Evolutionary conservation across 805 yeast species (phyloP).

Genomic region (Priceomyces castillae): DNA sequence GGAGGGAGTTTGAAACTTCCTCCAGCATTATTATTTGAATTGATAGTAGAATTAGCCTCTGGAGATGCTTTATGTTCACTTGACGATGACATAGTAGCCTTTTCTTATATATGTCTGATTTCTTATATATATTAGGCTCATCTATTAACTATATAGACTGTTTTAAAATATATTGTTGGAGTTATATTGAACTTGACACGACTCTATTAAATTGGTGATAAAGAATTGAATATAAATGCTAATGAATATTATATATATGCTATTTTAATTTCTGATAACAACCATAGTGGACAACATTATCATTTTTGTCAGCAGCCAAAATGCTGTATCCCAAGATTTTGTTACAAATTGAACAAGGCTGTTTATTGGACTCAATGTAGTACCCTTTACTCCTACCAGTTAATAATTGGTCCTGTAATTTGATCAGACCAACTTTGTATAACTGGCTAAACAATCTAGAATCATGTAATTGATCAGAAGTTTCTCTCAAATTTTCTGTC

Average conservation of each 20-base stretch:
- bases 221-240: not conserved
- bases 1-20: slow-evolving; percentile 15
- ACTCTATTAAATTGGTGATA: not conserved
- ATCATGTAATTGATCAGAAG: slow-evolving; percentile 39
- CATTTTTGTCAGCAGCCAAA: slow-evolving; percentile 46
- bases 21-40: not conserved
- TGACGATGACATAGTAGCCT: slow-evolving; percentile 6
- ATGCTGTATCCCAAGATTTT: slow-evolving; percentile 56
- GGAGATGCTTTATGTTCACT: slow-evolving; percentile 3
- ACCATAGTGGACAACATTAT: slow-evolving; percentile 54
- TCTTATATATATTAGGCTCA: too few relatives aligned
- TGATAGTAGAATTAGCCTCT: slow-evolving; percentile 3
- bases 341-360: slow-evolving; percentile 58
- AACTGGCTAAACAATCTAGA: slow-evolving; percentile 46
- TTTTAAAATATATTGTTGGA: too few relatives aligned
- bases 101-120: not conserved
- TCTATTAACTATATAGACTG: too few relatives aligned
- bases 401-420: slow-evolving; percentile 44
- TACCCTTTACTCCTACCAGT: slow-evolving; percentile 33
- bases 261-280: slow-evolving; percentile 29
- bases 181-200: not conserved
- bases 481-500: slow-evolving; percentile 40
- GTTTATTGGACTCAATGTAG: slow-evolving; percentile 36
- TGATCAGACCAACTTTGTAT: slow-evolving; percentile 51
- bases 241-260: not conserved